A percentile compares a stretch with the other conserved stretches of the same genome.
Conservation (phyloP, 2,329 filamentous ascomycete genomes). For the Uncinocarpus reesii region DNA sequence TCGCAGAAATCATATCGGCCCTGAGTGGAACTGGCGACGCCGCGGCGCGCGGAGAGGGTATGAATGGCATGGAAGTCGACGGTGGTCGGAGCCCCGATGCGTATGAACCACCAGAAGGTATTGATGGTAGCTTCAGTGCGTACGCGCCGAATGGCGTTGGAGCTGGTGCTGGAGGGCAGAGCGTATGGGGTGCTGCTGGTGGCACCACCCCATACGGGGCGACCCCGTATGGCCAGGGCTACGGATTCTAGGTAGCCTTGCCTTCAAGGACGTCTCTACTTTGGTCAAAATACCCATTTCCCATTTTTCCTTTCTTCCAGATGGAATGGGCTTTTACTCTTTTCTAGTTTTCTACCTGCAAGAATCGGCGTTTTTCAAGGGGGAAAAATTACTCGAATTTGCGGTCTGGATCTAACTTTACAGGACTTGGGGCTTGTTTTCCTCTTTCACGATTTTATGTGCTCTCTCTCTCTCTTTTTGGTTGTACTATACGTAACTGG, state of each 20-base stretch:
- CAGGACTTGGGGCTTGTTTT: slow-evolving; percentile 1
- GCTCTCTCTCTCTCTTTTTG: too few species aligned
- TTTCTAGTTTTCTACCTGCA: background rate
- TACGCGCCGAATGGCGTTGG: slow-evolving; percentile 25
- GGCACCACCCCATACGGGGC: slow-evolving; percentile 49
- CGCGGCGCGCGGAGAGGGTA: slow-evolving; percentile 41
- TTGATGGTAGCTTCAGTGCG: slow-evolving; percentile 34
- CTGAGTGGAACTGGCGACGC: slow-evolving; percentile 46
- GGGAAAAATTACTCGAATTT: background rate
- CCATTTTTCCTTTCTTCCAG: background rate
- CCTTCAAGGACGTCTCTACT: background rate
- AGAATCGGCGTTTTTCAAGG: background rate
- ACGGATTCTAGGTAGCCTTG: slow-evolving; percentile 21
- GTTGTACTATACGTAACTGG: too few species aligned
- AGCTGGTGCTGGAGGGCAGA: slow-evolving; percentile 30
- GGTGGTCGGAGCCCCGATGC: slow-evolving; percentile 44
- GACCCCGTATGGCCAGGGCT: slow-evolving; percentile 49
- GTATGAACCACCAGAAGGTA: slow-evolving; percentile 38
- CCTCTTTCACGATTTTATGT: too few species aligned
- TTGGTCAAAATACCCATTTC: background rate
- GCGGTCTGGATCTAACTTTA: slow-evolving; percentile 2
- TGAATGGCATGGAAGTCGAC: slow-evolving; percentile 32
- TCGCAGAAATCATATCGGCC: slow-evolving; percentile 65
- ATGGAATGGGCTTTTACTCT: background rate
- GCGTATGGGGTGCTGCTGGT: slow-evolving; percentile 53